Conservation (phyloP, 2,329 filamentous ascomycete genomes). For the Sphaceloma murrayae region DNA sequence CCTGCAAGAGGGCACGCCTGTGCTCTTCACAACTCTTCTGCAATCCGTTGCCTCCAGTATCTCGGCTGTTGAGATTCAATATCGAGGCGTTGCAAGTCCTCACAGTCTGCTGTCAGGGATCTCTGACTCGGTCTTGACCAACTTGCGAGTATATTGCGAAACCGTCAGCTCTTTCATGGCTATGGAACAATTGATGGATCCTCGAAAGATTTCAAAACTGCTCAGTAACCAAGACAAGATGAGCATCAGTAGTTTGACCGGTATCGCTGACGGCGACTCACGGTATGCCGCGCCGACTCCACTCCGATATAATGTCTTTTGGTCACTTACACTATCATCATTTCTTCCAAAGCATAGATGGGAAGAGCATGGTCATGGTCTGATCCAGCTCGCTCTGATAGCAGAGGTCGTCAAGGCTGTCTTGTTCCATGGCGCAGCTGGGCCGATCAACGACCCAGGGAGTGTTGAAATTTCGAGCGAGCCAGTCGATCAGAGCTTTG, state of each 20-base stretch:
- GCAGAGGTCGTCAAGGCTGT: conserved; percentile 75
- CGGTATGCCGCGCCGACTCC: neutral
- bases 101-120: conserved; percentile 72
- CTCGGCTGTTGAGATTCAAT: conserved; percentile 79
- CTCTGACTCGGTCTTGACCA: conserved; percentile 71
- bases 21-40: conserved; percentile 46
- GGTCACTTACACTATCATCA: conserved; percentile 7
- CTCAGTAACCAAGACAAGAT: conserved; percentile 13
- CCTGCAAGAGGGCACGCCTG: conserved; percentile 34
- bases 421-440: conserved; percentile 38
- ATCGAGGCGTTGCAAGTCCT: conserved; percentile 63
- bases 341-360: conserved; percentile 6
- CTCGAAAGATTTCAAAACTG: conserved; percentile 6
- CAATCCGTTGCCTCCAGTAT: conserved; percentile 55
- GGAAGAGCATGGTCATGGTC: conserved; percentile 33
- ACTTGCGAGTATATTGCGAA: conserved; percentile 79
- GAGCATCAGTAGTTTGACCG: conserved; percentile 4
- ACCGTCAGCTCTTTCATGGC: conserved; percentile 38
- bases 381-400: conserved; percentile 52
- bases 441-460: neutral
- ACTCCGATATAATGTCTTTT: conserved; percentile 12
- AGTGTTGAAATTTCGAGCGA: neutral
- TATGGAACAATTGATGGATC: conserved; percentile 13
- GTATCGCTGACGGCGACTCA: conserved; percentile 1
- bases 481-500: conserved; percentile 7